Base-by-base conservation (phyloP, 805 yeast species). In the Alloascoidea africana region DNA sequence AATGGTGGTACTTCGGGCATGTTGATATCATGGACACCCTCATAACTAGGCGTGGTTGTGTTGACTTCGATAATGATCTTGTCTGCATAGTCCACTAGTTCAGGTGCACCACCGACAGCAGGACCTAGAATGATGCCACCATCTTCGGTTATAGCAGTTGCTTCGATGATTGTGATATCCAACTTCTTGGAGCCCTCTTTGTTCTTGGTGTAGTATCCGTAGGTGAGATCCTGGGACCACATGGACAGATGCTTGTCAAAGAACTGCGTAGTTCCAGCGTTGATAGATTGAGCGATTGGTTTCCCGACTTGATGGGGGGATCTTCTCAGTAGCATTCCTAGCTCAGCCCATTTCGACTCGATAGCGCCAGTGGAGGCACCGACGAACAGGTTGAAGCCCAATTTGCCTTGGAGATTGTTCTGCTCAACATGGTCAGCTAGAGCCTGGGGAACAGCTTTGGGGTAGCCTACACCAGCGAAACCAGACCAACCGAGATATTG, bases 301-400 rank as follows among this genome's bases (percentile, higher is more conserved):
- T 81, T 89, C 52, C 97, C 97, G 41, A 91, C 98, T 65, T 91
- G 98, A 63, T 91, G 97, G 17, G 98, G 98, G 17, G 97, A 79
- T 62, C 98, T 78, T 54, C 81, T 75, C 46, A 71, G 59, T 47
- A 91, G 78, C 98, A 91, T 89, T 47, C 72, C 65, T 51, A 82
- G 72, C 16, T 70, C 70, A 14, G 98, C 98, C 97, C 97, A 91
- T 56, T 87, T 73, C 35, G 84, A 73, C 63, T 91, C 98, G 13
- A 8, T n/a, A 56, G 87, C 96, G 45, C 96, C 97, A 18, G 97
- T 94, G 45, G 94, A 82, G 17, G 98, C 98, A 44, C 98, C 97
- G 40, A 91, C 96, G 56, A 87, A 87, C 53, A 91, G 68, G 56
- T 87, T 81, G 71, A 91, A 91, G 32, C 75, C 82, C 38, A 87